Conservation (phyloP, 768 basidiomycete species). For the Thelephora ganbajun region DNA sequence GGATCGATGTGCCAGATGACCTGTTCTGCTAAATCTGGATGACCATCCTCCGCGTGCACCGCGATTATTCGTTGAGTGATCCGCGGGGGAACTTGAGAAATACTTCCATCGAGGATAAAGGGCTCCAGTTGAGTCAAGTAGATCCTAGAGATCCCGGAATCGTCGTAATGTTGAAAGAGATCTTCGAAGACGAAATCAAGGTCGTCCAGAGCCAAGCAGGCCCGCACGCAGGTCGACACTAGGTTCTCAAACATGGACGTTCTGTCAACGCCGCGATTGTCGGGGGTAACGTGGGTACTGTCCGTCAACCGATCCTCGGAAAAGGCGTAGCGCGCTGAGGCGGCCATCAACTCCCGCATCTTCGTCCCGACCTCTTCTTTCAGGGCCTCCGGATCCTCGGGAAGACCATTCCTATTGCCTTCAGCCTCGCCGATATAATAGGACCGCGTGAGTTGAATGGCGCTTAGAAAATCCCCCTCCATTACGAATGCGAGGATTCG, state of each 20-base stretch:
- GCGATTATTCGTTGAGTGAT: slow-evolving; percentile 78
- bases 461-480: slow-evolving; percentile 76
- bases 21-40: slow-evolving; percentile 68
- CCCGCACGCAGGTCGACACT: slow-evolving; percentile 61
- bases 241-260: slow-evolving; percentile 83
- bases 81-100: slow-evolving; percentile 69
- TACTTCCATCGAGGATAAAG: slow-evolving; percentile 61
- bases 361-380: slow-evolving; percentile 57
- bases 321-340: slow-evolving; percentile 82
- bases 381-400: slow-evolving; percentile 44
- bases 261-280: slow-evolving; percentile 85
- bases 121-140: slow-evolving; percentile 74
- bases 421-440: slow-evolving; percentile 72
- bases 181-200: slow-evolving; percentile 88
- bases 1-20: slow-evolving; percentile 97
- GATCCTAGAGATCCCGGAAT: slow-evolving; percentile 70
- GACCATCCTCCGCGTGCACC: slow-evolving; percentile 56
- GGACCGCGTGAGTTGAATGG: slow-evolving; percentile 71
- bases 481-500: slow-evolving; percentile 74
- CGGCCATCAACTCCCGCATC: slow-evolving; percentile 70
- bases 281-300: slow-evolving; percentile 64
- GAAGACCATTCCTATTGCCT: slow-evolving; percentile 83
- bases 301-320: slow-evolving; percentile 93
- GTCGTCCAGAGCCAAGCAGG: slow-evolving; percentile 69
- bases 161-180: slow-evolving; percentile 80